These are phyloP conservation scores for Myriosclerotinia scirpicola DNA, from an alignment of 2,329 filamentous ascomycete species.

Conservation along the genomic window DNA sequence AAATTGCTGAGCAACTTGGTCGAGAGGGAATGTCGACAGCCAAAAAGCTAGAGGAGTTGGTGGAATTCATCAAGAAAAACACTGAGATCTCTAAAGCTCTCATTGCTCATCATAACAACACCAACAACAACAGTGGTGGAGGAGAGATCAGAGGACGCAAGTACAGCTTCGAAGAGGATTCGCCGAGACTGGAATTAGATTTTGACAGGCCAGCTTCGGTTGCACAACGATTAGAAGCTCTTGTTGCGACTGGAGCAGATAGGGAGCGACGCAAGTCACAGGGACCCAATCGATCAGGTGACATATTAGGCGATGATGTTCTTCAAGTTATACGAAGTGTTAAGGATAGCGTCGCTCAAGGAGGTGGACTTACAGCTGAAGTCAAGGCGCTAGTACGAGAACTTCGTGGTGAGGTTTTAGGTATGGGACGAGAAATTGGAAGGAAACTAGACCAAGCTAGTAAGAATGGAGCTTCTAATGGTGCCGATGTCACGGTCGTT, in stretches of 20 bases:
- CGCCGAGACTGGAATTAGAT: conserved; percentile 41
- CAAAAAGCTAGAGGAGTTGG: conserved; percentile 66
- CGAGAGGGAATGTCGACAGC: conserved; percentile 56
- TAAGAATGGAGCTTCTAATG: conserved; percentile 48
- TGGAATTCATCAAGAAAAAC: conserved; percentile 60
- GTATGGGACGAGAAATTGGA: conserved; percentile 89
- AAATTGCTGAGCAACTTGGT: conserved; percentile 70
- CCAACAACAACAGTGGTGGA: conserved; percentile 34
- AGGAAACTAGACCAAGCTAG: conserved; percentile 76
- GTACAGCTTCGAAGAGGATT: conserved; percentile 41
- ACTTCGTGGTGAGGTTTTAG: conserved; percentile 85
- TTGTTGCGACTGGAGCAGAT: conserved; percentile 34
- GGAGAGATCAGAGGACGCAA: conserved; percentile 35
- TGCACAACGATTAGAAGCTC: conserved; percentile 38
- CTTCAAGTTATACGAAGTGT: conserved; percentile 80
- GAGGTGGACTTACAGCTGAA: conserved; percentile 85
- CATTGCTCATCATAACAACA: conserved; percentile 43
- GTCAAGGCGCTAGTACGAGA: conserved; percentile 90
- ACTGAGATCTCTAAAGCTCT: conserved; percentile 53
- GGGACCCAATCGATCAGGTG: conserved; percentile 35
- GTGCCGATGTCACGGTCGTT: conserved; percentile 66
- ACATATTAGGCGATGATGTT: conserved; percentile 73
- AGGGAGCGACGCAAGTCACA: conserved; percentile 34
- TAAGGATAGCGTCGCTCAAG: conserved; percentile 86
- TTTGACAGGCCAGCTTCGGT: conserved; percentile 42